A percentile compares a stretch with the other conserved stretches of the same genome.
These are phyloP conservation scores for Silene vulgaris DNA, from an alignment of 179 eudicot genomes.

Conservation along the genomic window DNA sequence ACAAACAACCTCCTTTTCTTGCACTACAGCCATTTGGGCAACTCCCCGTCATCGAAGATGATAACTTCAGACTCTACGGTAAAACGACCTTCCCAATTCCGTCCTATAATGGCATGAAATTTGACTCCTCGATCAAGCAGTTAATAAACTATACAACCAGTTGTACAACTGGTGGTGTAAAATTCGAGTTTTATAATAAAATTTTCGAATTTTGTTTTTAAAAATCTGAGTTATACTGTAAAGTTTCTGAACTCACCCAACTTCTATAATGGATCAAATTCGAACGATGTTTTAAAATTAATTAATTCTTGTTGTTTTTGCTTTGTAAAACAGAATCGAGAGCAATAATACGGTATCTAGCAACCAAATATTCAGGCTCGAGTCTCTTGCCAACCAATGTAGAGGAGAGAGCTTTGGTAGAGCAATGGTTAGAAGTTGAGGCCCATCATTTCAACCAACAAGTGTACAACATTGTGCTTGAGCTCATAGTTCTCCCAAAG, in stretches of 20 bases:
- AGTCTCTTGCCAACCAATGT: conserved; percentile 37
- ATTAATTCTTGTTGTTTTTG: not conserved
- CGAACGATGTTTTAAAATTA: too few species aligned
- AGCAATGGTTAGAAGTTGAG: conserved; percentile 75
- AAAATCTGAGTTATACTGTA: too few species aligned
- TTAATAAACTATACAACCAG: too few species aligned
- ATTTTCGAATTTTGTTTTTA: too few species aligned
- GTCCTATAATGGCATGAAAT: too few species aligned
- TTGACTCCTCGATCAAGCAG: too few species aligned
- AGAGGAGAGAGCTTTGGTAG: conserved; percentile 19
- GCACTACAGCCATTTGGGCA: conserved; percentile 76
- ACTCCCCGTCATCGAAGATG: conserved; percentile 74
- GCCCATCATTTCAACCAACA: conserved; percentile 47
- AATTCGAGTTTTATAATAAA: too few species aligned
- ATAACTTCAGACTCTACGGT: conserved; percentile 59
- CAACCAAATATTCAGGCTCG: conserved; percentile 34
- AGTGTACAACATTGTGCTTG: conserved; percentile 21
- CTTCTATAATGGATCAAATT: too few species aligned
- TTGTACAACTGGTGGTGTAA: too few species aligned
- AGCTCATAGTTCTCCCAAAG: conserved; percentile 24
- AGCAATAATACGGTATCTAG: conserved; percentile 72
- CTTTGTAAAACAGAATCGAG: conserved; percentile 46
- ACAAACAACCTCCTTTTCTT: conserved; percentile 50
- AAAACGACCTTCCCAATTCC: not conserved
- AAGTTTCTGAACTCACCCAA: too few species aligned